These are phyloP conservation scores for Leptographium wingfieldii DNA, from an alignment of 2,329 filamentous ascomycete genomes.

Conservation along the genomic window DNA sequence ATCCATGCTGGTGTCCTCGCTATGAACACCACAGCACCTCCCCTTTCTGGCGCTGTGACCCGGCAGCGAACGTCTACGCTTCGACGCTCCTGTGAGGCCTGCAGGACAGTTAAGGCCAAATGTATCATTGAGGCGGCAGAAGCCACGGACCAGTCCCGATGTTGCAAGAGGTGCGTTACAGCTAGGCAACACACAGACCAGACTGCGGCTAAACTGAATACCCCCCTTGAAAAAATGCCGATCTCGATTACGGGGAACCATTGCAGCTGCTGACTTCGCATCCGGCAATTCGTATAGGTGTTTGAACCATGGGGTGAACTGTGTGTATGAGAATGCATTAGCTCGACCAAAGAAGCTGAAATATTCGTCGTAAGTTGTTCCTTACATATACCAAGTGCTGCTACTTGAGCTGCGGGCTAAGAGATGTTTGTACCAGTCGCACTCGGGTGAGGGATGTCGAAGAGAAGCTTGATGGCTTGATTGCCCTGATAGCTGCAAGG, in stretches of 20 bases:
- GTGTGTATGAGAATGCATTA: constrained; percentile 15
- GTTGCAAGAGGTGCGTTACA: constrained; percentile 11
- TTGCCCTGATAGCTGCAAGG: constrained; percentile 19
- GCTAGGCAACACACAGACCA: not conserved
- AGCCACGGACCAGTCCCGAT: constrained; percentile 1
- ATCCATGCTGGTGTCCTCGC: not conserved
- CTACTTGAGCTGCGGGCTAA: not conserved
- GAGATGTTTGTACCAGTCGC: constrained; percentile 5
- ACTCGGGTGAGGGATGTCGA: constrained; percentile 14
- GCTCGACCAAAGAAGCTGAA: constrained; percentile 14
- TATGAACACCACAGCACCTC: not conserved
- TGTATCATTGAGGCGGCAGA: constrained; percentile 9
- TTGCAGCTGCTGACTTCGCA: not conserved
- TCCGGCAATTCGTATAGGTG: constrained; percentile 6
- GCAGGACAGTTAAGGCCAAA: constrained; percentile 13
- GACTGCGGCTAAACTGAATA: not conserved
- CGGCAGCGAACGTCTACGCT: constrained; percentile 11
- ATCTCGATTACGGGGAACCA: too few relatives aligned
- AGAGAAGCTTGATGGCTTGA: constrained; percentile 14
- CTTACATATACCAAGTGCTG: not conserved
- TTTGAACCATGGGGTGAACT: constrained; percentile 8
- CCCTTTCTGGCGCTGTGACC: not conserved
- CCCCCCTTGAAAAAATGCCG: not conserved
- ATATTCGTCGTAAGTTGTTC: constrained; percentile 10
- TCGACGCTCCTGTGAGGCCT: constrained; percentile 14